Conservation (phyloP, 768 basidiomycete genomes). For the Hebeloma cylindrosporum region DNA sequence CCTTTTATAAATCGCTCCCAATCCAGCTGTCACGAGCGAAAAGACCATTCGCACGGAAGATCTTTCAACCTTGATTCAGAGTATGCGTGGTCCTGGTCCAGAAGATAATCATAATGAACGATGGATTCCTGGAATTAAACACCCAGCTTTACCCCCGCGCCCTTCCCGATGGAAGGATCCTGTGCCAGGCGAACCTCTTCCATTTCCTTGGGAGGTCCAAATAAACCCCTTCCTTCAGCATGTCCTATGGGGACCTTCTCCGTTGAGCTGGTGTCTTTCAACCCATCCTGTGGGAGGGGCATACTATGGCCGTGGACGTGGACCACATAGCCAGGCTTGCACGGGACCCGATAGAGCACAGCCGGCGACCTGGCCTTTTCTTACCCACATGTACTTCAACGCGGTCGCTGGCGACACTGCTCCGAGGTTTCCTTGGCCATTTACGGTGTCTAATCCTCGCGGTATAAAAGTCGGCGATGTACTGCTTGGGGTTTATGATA, state of each 20-base stretch:
- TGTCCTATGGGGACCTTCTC: slow-evolving; percentile 36
- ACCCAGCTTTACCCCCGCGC: slow-evolving; percentile 50
- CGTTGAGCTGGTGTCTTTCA: slow-evolving; percentile 51
- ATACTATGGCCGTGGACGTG: slow-evolving; percentile 31
- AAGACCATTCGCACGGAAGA: slow-evolving; percentile 22
- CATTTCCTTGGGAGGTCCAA: slow-evolving; percentile 50
- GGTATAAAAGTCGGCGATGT: slow-evolving; percentile 56
- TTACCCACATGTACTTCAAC: slow-evolving; percentile 56
- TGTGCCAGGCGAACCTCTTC: slow-evolving; percentile 34
- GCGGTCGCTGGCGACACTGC: slow-evolving; percentile 51
- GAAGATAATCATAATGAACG: slow-evolving; percentile 36
- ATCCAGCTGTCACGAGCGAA: slow-evolving; percentile 18
- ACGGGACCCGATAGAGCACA: slow-evolving; percentile 43
- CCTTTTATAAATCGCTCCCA: slow-evolving; percentile 1
- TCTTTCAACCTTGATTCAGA: slow-evolving; percentile 33
- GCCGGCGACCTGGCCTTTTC: slow-evolving; percentile 63
- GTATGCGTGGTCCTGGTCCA: slow-evolving; percentile 29
- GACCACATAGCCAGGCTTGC: slow-evolving; percentile 30
- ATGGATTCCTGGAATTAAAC: slow-evolving; percentile 49
- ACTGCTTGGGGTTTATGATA: slow-evolving; percentile 43
- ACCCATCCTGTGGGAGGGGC: slow-evolving; percentile 16
- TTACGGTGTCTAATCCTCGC: slow-evolving; percentile 44
- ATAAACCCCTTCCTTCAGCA: slow-evolving; percentile 60
- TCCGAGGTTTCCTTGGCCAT: slow-evolving; percentile 54
- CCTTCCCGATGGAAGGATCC: slow-evolving; percentile 48